Evolutionary conservation across 768 basidiomycete species (phyloP).

Genomic region (Amanita exitialis): DNA sequence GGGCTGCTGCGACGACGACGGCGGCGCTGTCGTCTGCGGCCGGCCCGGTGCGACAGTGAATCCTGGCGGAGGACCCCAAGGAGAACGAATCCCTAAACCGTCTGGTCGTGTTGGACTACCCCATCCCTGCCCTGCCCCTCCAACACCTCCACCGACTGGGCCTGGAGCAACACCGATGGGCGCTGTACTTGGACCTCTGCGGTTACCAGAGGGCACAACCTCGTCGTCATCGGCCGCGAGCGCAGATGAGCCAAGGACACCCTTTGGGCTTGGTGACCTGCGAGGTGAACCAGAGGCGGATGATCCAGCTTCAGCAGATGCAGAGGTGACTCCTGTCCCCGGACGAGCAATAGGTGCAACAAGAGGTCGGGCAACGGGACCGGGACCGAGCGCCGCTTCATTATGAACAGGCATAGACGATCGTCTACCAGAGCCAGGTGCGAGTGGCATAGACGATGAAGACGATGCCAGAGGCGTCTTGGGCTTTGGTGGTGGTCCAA

Average conservation of each 20-base stretch:
- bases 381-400: constrained; percentile 28
- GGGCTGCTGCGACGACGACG: not conserved
- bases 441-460: constrained; percentile 24
- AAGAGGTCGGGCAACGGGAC: constrained; percentile 48
- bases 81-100: constrained; percentile 14
- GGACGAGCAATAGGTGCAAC: constrained; percentile 66
- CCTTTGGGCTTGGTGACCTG: constrained; percentile 48
- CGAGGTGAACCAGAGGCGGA: constrained; percentile 55
- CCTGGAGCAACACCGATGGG: constrained; percentile 18
- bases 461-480: constrained; percentile 26
- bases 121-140: constrained; percentile 5
- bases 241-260: constrained; percentile 67
- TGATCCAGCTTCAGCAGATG: constrained; percentile 38
- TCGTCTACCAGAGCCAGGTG: constrained; percentile 39
- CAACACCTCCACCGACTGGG: constrained; percentile 9
- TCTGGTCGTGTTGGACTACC: constrained; percentile 6
- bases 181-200: constrained; percentile 22
- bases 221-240: constrained; percentile 76
- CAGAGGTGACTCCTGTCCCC: constrained; percentile 20
- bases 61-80: constrained; percentile 13
- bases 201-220: constrained; percentile 43
- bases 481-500: constrained; percentile 44
- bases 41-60: constrained; percentile 11
- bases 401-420: constrained; percentile 22
- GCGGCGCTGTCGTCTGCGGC: constrained; percentile 5